Evolutionary conservation across 1,284 basidiomycete species (phyloP), one percentile per base, ranked within the genome.

Genomic region (Exobasidium rhododendri): DNA sequence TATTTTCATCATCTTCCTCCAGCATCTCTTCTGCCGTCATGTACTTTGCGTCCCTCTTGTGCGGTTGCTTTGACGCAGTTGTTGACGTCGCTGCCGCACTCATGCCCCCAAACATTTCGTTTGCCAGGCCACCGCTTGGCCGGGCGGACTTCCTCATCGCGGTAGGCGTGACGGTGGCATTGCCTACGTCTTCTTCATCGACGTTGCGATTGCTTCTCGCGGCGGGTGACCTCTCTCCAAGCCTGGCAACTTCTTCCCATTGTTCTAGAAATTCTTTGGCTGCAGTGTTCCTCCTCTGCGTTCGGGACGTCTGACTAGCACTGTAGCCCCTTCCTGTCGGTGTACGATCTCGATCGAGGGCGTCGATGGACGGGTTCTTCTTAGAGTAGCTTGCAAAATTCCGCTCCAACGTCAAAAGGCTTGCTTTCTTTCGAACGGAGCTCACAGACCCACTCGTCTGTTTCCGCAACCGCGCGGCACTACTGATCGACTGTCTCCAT

Each of bases 211-310:
- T n/a, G n/a, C n/a, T n/a, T n/a, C n/a, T n/a, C 17, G 35, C 35
- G 7, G 35, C 35, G 17, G 35, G 35, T 40, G 35, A 40, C 7
- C 7, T 40, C 35, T 40, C 17, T 17, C 17, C 17, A 17, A 10
- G 7, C 10, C 17, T 40, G 7, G 7, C 10, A 40, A 40, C 10
- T 50, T 4, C 47, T 51, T 70, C 70, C 65, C 64, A 61, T 61
- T 71, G 67, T 54, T 69, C 62, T 54, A 94, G 82, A 73, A 92
- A 96, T 74, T 94, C 92, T 5, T 88, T 86, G 0, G 94, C 94
- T 0, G 91, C 89, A 1, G 92, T 94, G 10, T 91, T 91, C 1
- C 87, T 85, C 11, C 91, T 88, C 77, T 94, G 93, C 66, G 89
- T 85, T 45, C 90, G 70, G 14, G 47, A 50, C 4, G 47, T 13